Conservation (phyloP, 768 basidiomycete species). For the Mrakia hoshinonis region DNA sequence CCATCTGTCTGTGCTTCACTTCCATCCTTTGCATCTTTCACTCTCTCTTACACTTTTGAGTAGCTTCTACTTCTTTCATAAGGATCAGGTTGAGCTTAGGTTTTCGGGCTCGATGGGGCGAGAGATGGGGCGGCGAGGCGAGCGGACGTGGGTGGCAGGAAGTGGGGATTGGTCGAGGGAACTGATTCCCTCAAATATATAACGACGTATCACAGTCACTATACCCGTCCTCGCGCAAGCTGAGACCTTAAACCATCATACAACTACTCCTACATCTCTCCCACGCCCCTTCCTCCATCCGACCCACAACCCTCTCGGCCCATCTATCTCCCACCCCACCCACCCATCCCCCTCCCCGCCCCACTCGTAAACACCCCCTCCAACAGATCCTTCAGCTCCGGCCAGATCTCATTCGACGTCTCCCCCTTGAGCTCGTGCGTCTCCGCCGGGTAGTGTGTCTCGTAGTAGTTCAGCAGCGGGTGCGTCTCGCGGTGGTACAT, state of each 20-base stretch:
- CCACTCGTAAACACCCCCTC: not conserved
- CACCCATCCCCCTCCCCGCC: not conserved
- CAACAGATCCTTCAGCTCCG: conserved; percentile 46
- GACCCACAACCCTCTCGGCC: too few relatives aligned
- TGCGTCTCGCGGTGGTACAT: conserved; percentile 72
- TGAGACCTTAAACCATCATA: too few relatives aligned
- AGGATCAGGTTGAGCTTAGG: too few relatives aligned
- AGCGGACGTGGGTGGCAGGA: too few relatives aligned
- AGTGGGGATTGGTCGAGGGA: too few relatives aligned
- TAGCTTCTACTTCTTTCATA: too few relatives aligned
- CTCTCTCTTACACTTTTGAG: not conserved
- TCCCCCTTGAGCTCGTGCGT: conserved; percentile 56
- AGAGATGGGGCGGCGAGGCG: too few relatives aligned
- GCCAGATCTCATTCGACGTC: conserved; percentile 87
- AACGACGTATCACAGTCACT: too few relatives aligned
- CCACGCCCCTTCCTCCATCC: not conserved
- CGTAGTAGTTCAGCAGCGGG: conserved; percentile 61
- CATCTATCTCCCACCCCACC: too few relatives aligned
- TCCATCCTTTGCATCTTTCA: not conserved
- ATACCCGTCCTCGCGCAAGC: too few relatives aligned
- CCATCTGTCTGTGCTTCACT: not conserved
- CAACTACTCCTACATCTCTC: not conserved
- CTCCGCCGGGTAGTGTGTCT: conserved; percentile 44
- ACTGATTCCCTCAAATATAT: too few relatives aligned
- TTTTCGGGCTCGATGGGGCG: too few relatives aligned